Base-by-base conservation (phyloP, 768 basidiomycete species). In the Cystoderma amianthinum region DNA sequence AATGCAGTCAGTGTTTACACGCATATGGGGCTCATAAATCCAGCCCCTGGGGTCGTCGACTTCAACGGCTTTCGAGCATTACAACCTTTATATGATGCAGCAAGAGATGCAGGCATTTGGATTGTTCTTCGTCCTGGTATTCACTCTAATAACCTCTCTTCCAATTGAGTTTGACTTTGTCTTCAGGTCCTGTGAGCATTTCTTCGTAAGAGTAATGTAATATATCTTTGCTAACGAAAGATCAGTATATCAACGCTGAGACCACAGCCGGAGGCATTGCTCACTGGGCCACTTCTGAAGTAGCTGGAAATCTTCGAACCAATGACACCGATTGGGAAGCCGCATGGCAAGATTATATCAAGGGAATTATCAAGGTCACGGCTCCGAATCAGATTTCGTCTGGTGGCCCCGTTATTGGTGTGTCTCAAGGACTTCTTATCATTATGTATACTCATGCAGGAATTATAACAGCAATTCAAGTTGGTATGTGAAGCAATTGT, bases 1-100 rank as follows among this genome's bases (percentile, higher is more conserved):
- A 92, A 90, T 50, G 76, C 76, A 0, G 62, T 87, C 48, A 85
- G 84, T 48, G 74, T 91, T 18, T 90, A 90, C 50, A 77, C 77
- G 0, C 86, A 90, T 48, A 85, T 87, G 88, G 87, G 76, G 2
- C 55, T 87, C 32, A 73, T 78, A 22, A 85, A 90, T 47, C 89
- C 86, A 6, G 71, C 85, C 0, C 81, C 72, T 24, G 85, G 78
- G 2, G 75, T 85, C 0, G 58, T 89, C 23, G 86, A 91, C 53
- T 86, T 90, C 48, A 55, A 73, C 47, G 78, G 76, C 21, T 88
- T 77, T 61, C 75, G 85, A 32, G 78, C 78, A 4, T 59, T 90
- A 36, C 66, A 79, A 45, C 80, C 85, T 4, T 62, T 92, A 15
- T 87, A 74, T 45, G 82, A 89, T 43, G 82, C 84, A 5, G 86